Percentiles rank a stretch among this genome's conserved stretches.
Conservation (phyloP, 441 rosid species). For the Theobroma grandiflorum region DNA sequence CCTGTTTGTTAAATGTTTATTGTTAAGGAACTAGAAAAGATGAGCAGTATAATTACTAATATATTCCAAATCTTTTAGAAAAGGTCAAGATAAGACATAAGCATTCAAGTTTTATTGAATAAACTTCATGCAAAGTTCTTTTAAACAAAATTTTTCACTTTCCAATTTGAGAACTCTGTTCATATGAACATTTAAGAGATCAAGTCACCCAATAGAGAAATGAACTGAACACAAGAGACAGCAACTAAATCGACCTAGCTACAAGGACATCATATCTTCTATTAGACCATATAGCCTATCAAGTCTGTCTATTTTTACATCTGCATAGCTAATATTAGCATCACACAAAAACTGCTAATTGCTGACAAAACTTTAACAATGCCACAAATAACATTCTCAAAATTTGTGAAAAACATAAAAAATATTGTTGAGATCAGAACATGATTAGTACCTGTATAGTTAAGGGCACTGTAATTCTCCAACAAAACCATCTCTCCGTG, state of each 20-base stretch:
- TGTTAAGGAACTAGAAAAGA: not conserved
- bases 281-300: not conserved
- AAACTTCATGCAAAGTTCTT: not conserved
- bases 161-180: not conserved
- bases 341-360: slow-evolving; percentile 4
- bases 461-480: slow-evolving; percentile 78
- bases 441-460: slow-evolving; percentile 59
- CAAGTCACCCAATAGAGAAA: not conserved
- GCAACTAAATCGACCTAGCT: not conserved
- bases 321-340: not conserved
- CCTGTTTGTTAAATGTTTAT: not conserved
- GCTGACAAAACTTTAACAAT: not conserved
- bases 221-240: not conserved
- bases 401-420: not conserved
- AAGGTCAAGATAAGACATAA: not conserved
- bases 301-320: not conserved
- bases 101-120: not conserved
- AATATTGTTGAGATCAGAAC: not conserved
- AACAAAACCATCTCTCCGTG: slow-evolving; percentile 78
- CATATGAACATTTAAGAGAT: not conserved
- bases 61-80: not conserved
- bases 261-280: not conserved
- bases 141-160: not conserved
- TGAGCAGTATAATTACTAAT: not conserved
- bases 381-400: not conserved